Evolutionary conservation across 1,139 yeast species (phyloP).

Genomic region (Meyerozyma guilliermondii): DNA sequence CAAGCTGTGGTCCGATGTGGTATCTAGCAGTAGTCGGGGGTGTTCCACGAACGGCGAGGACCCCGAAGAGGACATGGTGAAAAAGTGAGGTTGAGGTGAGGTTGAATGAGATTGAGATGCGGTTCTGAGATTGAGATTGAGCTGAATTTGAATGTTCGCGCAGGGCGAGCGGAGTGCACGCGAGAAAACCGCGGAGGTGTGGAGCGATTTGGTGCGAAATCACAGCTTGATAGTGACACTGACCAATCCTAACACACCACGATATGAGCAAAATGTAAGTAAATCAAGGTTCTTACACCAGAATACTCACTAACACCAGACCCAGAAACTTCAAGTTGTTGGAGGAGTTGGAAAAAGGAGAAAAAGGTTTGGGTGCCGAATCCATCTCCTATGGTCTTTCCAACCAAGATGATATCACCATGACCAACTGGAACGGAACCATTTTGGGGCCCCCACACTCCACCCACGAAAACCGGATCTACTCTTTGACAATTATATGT

Average conservation of each 20-base stretch:
- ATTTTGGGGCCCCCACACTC: slow-evolving; percentile 97
- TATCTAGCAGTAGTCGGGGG: slow-evolving; percentile 19
- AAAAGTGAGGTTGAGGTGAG: slow-evolving; percentile 11
- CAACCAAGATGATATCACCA: slow-evolving; percentile 82
- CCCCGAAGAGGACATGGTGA: slow-evolving; percentile 11
- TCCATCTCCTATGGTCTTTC: slow-evolving; percentile 91
- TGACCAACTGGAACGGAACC: slow-evolving; percentile 96
- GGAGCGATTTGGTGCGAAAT: background rate
- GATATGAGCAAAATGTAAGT: background rate
- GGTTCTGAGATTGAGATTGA: no score
- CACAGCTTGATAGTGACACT: background rate
- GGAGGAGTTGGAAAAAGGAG: slow-evolving; percentile 97
- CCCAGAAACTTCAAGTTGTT: slow-evolving; percentile 91
- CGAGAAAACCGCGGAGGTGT: background rate
- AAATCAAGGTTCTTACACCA: background rate
- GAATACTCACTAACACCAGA: slow-evolving; percentile 27
- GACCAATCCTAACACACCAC: background rate
- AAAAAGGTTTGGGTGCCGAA: slow-evolving; percentile 95
- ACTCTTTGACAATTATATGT: slow-evolving; percentile 75
- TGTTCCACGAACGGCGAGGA: slow-evolving; percentile 46
- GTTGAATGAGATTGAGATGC: no score
- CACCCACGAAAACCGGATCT: slow-evolving; percentile 88
- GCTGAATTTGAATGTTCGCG: no score
- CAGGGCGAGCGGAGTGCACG: no score
- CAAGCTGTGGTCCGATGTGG: slow-evolving; percentile 12